Base-by-base conservation (phyloP, 805 yeast species). In the Yarrowia sp. region DNA sequence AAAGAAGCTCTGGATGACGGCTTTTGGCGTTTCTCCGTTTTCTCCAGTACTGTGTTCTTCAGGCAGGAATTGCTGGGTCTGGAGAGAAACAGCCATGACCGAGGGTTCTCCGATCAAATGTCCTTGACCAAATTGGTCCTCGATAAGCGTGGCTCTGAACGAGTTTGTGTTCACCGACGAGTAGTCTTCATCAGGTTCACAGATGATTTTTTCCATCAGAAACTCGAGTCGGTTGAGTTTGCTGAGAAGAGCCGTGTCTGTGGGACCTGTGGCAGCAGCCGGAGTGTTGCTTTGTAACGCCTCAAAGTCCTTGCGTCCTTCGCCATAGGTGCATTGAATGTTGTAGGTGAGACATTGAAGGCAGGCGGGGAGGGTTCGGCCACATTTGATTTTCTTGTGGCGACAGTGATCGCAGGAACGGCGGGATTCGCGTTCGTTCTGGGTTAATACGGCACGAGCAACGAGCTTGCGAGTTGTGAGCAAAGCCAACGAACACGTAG, bases 381-480 rank as follows among this genome's bases (percentile, higher is more conserved):
- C 63, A 11, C 63, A 56, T 9, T 56, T 56, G 63, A 56, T 56
- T 26, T 56, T 56, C 22, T 56, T 56, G 48, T 56, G 63, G 22
- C 63, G 46, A n/a, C 63, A 56, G 38, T 56, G 63, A n/a, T 56
- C 63, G 63, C 63, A 56, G 40, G 63, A 56, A 8, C 63, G 63
- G 48, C 63, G 63, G 1, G 63, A 56, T n/a, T 56, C 63, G 10
- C 63, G 63, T 38, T 56, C 63, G 63, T 56, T 56, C 63, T 56
- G 63, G n/a, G 63, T 56, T 56, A 56, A 48, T 16, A 3, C 14
- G 12, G 45, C 5, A 15, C 46, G 32, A 26, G 32, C 32, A 26
- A 26, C 32, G 32, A 26, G 7, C 32, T 19, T 19, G 7, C 32
- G 32, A 26, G 7, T 3, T 26, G 32, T 5, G 7, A 26, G 7